A percentile compares a stretch with the other conserved stretches of the same genome.
Evolutionary conservation across 2,329 filamentous ascomycete species (phyloP).

Genomic region (Parastagonospora nodorum): DNA sequence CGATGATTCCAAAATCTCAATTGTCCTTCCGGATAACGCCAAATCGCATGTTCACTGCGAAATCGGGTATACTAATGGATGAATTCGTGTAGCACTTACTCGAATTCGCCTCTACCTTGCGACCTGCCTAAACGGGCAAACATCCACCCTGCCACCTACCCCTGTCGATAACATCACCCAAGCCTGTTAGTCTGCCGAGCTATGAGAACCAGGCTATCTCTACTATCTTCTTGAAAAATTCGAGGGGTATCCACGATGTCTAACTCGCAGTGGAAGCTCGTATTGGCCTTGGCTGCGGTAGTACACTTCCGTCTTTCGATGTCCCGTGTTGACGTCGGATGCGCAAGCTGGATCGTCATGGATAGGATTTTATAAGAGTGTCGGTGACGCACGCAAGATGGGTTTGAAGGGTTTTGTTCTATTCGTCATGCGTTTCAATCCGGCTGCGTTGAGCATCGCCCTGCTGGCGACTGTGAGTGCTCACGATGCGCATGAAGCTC

Average conservation of each 20-base stretch:
- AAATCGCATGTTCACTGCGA: no score
- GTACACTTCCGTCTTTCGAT: conserved; percentile 7
- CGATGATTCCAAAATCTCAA: neutral
- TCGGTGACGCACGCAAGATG: neutral
- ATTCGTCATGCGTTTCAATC: conserved; percentile 25
- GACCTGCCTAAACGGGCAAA: conserved; percentile 37
- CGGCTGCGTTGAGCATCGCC: conserved; percentile 11
- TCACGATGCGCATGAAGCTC: conserved; percentile 36
- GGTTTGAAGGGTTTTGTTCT: neutral
- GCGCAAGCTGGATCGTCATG: neutral
- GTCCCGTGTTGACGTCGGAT: conserved; percentile 1
- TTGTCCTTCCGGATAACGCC: neutral
- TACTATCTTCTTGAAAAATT: conserved; percentile 10
- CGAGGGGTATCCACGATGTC: conserved; percentile 15
- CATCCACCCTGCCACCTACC: conserved; percentile 28
- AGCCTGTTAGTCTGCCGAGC: conserved; percentile 31
- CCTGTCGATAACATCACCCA: conserved; percentile 19
- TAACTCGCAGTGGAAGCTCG: conserved; percentile 38
- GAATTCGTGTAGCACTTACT: no score
- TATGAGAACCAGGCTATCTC: conserved; percentile 13
- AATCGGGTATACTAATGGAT: no score
- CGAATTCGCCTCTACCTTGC: no score
- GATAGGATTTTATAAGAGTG: conserved; percentile 14
- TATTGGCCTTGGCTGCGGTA: conserved; percentile 7
- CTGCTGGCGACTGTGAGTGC: conserved; percentile 26